Base-by-base conservation (phyloP, 2,329 filamentous ascomycete genomes). In the Aureobasidium lini region DNA sequence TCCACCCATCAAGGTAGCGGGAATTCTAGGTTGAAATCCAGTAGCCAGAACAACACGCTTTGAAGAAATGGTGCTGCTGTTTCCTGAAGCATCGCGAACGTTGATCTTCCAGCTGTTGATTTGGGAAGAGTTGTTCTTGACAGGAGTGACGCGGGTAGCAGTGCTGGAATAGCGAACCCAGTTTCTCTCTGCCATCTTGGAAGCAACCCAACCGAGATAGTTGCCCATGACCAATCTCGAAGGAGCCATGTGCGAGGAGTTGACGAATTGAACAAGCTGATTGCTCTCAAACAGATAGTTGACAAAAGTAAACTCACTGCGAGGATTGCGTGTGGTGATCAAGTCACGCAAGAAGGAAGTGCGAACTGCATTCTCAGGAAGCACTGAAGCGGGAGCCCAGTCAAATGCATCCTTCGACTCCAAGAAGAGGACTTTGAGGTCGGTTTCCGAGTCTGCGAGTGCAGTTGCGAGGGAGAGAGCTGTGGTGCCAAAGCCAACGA, bases 231-330 rank as follows among this genome's bases (percentile, higher is more conserved):
- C 59, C 40, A 62, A 53, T 44, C 66, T 52, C 9, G 62, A 61
- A 1, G 68, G 67, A 9, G 59, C 60, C 34, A 69, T 62, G 37
- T 61, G 62, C n/a, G 66, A 67, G 34, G 66, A 62, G 49, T 69
- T 69, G 43, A 66, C 64, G 60, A 67, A 69, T 6, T 59, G 62
- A 15, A 67, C 63, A 13, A 69, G 60, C 37, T 65, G 67, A 28
- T 64, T 61, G 3, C 66, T 69, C 13, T 61, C 61, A 52, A 67
- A 65, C 6, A 69, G 62, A 47, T 67, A 69, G 47, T 69, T 69
- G 57, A 69, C 57, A 44, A 69, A 69, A 2, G 68, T 69, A 52
- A 64, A 69, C 29, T 62, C 60, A 11, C 67, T 69, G 37, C 64
- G 63, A 6, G 68, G 68, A 42, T 69, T 68, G 53, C 65, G 63